phyloP scores from a whole-genome alignment of 495 filamentous ascomycete species.

The Podospora tetraspora region DNA sequence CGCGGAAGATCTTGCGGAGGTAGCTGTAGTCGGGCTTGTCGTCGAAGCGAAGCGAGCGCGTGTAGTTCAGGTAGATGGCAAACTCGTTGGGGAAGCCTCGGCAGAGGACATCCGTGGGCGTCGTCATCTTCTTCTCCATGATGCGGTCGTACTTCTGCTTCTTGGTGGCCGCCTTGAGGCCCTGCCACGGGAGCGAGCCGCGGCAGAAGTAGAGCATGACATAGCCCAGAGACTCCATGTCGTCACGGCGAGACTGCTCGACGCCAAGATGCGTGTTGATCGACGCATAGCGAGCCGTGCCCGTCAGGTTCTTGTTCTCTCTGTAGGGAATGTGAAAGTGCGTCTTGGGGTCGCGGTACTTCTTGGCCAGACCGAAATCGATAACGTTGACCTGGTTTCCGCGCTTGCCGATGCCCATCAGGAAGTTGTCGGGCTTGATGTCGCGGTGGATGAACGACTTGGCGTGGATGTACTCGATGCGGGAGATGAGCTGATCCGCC shows the following conservation, averaged over 20 bases:
- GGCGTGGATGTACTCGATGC: slow-evolving; percentile 99
- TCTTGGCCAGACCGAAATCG: slow-evolving; percentile 99
- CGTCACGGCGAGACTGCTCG: slow-evolving; percentile 98
- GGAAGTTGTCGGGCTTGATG: slow-evolving; percentile 99
- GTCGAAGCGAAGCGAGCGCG: slow-evolving; percentile 95
- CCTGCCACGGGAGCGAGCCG: slow-evolving; percentile 98
- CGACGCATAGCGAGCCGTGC: slow-evolving; percentile 96
- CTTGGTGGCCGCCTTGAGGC: slow-evolving; percentile 98
- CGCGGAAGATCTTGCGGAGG: slow-evolving; percentile 99
- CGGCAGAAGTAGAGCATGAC: slow-evolving; percentile 99
- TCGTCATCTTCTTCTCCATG: slow-evolving; percentile 99
- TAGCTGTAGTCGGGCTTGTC: slow-evolving; percentile 99
- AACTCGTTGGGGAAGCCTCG: slow-evolving; percentile 99
- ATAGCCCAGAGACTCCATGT: slow-evolving; percentile 99
- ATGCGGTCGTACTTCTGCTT: slow-evolving; percentile 99
- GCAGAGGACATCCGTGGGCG: slow-evolving; percentile 97
- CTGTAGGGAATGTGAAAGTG: slow-evolving; percentile 99
- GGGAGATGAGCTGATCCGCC: slow-evolving; percentile 97
- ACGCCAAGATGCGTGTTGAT: slow-evolving; percentile 99
- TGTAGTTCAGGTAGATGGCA: slow-evolving; percentile 99
- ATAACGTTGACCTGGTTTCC: slow-evolving; percentile 99
- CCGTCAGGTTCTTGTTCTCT: slow-evolving; percentile 99
- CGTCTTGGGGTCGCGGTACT: slow-evolving; percentile 99
- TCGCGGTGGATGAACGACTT: slow-evolving; percentile 99
- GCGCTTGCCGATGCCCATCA: slow-evolving; percentile 99